Evolutionary conservation across 208 protist genomes (phyloP), one percentile per base, ranked within the genome.

Genomic region (Acanthamoeba sp.): DNA sequence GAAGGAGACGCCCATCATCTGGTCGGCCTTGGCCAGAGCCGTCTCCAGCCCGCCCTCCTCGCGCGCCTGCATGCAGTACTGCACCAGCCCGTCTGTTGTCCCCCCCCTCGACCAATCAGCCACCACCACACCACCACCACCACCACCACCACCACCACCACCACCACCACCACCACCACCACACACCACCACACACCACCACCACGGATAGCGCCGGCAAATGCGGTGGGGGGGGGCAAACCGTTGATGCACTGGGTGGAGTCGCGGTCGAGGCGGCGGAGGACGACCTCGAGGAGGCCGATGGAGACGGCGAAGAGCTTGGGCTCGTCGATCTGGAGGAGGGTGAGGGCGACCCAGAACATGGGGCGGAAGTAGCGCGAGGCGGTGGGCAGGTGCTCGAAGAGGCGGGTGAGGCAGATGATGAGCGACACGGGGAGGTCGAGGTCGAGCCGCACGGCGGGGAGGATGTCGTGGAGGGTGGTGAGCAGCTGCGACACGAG

Each of bases 271-370:
- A 95, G 36, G 82, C 76, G 71, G 14, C 87, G 88, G n/a, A 95
- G 29, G 32, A 95, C 76, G 0, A 76, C 87, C 27, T 96, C 95
- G 0, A 97, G 36, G 2, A 97, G 48, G n/a, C 69, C 34, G 73
- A 97, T 78, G 3, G 94, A 84, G 1, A 82, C 69, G 20, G 59
- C 45, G 78, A 95, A 97, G 24, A 97, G 73, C 48, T 84, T 62
- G 55, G 36, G 38, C 1, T 95, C 66, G 34, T 94, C 88, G 10
- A 97, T 45, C 66, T 96, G 90, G 29, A 95, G 38, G 36, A 96
- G 73, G 34, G 76, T 89, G 7, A 96, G 66, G 16, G 95, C 93
- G 1, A 96, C 42, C 96, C 96, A 97, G 32, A 97, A 95, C 36
- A 96, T 59, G 32, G 52, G 22, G 22, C 29, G 29, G 34, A 94